These are phyloP conservation scores for Rhizopogon sp. DNA, from an alignment of 768 basidiomycete genomes.

Conservation along the genomic window DNA sequence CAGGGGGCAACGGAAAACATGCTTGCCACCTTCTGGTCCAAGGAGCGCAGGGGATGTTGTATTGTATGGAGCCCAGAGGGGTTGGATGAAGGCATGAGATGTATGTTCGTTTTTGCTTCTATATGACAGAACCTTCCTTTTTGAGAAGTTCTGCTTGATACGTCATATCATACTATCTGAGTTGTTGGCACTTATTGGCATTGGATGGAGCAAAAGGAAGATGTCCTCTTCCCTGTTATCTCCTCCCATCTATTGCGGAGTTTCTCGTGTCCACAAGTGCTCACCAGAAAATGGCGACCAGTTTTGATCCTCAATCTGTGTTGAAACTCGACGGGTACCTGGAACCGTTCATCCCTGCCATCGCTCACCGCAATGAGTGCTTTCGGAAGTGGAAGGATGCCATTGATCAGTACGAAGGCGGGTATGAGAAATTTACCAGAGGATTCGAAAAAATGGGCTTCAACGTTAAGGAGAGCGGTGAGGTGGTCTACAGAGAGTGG, in stretches of 20 bases:
- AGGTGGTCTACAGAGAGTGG: constrained; percentile 91
- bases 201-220: constrained; percentile 4
- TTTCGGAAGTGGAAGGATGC: constrained; percentile 74
- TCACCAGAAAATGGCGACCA: constrained; percentile 30
- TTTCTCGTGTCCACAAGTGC: neutral
- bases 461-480: constrained; percentile 58
- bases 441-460: constrained; percentile 66
- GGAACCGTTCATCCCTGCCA: constrained; percentile 64
- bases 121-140: constrained; percentile 9
- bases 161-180: constrained; percentile 2
- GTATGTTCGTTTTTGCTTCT: neutral
- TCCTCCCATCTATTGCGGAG: constrained; percentile 4
- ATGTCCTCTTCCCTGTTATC: constrained; percentile 4
- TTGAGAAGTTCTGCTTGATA: constrained; percentile 3
- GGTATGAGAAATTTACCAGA: constrained; percentile 61
- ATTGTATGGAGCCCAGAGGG: constrained; percentile 51
- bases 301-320: constrained; percentile 54
- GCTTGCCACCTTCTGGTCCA: constrained; percentile 11
- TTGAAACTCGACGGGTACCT: constrained; percentile 69
- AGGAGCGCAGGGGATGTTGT: constrained; percentile 58
- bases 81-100: constrained; percentile 47
- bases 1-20: constrained; percentile 32
- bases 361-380: constrained; percentile 60
- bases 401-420: constrained; percentile 79
- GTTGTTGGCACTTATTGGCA: constrained; percentile 2